Evolutionary conservation across 257 asterid species (phyloP).

Genomic region (Solanum stenotomum): DNA sequence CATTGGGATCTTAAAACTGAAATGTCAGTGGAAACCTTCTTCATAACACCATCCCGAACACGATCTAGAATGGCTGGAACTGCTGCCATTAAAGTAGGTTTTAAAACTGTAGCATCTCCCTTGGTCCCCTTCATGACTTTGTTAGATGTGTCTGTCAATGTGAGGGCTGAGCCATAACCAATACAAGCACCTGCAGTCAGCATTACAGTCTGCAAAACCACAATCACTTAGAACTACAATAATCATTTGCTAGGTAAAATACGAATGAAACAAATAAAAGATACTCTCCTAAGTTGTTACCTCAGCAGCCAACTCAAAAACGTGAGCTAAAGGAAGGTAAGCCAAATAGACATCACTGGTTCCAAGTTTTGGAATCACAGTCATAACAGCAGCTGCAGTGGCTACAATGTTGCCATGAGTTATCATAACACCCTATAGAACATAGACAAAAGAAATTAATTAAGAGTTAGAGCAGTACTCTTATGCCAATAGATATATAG

Average conservation of each 20-base stretch:
- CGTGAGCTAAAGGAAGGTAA: constrained; percentile 91
- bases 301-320: constrained; percentile 94
- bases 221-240: constrained; percentile 16
- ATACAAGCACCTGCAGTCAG: constrained; percentile 64
- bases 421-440: constrained; percentile 85
- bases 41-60: constrained; percentile 80
- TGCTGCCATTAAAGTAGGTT: constrained; percentile 78
- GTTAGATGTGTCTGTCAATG: constrained; percentile 88
- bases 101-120: constrained; percentile 78
- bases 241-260: background rate
- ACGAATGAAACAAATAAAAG: constrained; percentile 1
- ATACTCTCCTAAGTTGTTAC: constrained; percentile 18
- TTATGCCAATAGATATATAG: background rate
- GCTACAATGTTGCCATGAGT: constrained; percentile 87
- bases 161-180: constrained; percentile 84
- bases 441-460: background rate
- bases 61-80: constrained; percentile 95
- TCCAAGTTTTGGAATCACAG: constrained; percentile 67
- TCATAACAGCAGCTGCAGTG: constrained; percentile 88
- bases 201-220: constrained; percentile 62
- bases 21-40: constrained; percentile 41
- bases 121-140: constrained; percentile 80
- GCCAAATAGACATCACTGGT: constrained; percentile 69
- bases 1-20: background rate
- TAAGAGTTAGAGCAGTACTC: background rate